These are phyloP conservation scores for Torulaspora maleeae DNA, from an alignment of 805 yeast genomes.

Conservation along the genomic window DNA sequence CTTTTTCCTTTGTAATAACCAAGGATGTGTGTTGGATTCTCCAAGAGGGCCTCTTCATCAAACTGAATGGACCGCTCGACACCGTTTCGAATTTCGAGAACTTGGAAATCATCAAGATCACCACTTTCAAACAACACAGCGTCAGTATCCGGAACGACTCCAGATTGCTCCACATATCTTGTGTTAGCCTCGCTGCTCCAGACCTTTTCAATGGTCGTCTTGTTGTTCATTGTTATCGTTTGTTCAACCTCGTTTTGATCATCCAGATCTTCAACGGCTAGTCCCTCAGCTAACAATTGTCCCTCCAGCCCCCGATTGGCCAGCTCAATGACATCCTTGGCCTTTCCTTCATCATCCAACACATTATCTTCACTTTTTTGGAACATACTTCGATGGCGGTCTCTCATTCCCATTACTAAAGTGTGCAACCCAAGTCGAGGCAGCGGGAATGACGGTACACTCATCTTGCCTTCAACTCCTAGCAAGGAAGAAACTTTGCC, in stretches of 20 bases:
- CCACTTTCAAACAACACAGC: slow-evolving; percentile 33
- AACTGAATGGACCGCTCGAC: slow-evolving; percentile 36
- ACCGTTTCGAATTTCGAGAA: slow-evolving; percentile 35
- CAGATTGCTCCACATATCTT: slow-evolving; percentile 28
- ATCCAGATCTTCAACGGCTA: slow-evolving; percentile 34
- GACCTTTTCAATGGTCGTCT: slow-evolving; percentile 24
- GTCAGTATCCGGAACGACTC: slow-evolving; percentile 30
- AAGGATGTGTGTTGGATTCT: slow-evolving; percentile 38
- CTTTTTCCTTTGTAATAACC: slow-evolving; percentile 36
- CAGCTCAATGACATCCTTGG: slow-evolving; percentile 13
- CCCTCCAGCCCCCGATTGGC: slow-evolving; percentile 9
- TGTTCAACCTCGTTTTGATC: slow-evolving; percentile 37
- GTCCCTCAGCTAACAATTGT: slow-evolving; percentile 11
- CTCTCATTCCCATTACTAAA: slow-evolving; percentile 54
- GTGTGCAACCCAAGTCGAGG: slow-evolving; percentile 66
- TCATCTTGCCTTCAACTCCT: slow-evolving; percentile 31
- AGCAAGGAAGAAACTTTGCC: slow-evolving; percentile 11
- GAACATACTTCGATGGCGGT: slow-evolving; percentile 34
- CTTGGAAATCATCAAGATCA: slow-evolving; percentile 29
- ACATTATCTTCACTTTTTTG: slow-evolving; percentile 13
- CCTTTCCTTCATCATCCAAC: slow-evolving; percentile 7
- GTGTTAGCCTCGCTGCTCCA: slow-evolving; percentile 32
- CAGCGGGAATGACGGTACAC: slow-evolving; percentile 45
- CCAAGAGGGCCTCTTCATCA: slow-evolving; percentile 33
- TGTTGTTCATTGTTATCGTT: slow-evolving; percentile 33